These are phyloP conservation scores for Kluyveromyces aestuarii DNA, from an alignment of 805 yeast species.

Conservation along the genomic window DNA sequence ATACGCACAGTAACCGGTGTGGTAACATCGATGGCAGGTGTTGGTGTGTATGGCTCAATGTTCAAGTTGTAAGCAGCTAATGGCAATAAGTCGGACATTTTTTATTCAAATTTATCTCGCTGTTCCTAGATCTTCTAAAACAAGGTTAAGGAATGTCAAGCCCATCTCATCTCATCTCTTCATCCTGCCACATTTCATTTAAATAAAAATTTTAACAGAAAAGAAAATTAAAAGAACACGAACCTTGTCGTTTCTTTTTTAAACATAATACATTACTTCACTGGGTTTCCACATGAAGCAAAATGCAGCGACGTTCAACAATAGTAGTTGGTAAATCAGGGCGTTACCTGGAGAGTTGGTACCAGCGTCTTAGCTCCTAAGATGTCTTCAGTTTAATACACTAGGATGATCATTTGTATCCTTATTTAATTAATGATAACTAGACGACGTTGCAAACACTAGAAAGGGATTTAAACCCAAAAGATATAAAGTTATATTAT, in stretches of 20 bases:
- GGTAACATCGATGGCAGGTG: constrained; percentile 77
- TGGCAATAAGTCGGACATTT: constrained; percentile 70
- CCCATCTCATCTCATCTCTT: not conserved
- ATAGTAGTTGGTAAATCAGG: no score
- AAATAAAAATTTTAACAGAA: not conserved
- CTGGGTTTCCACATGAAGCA: not conserved
- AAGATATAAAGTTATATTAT: constrained; percentile 4
- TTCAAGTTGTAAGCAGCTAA: constrained; percentile 81
- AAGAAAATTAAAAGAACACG: not conserved
- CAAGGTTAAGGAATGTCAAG: no score
- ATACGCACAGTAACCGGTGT: constrained; percentile 84
- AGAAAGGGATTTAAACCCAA: constrained; percentile 3
- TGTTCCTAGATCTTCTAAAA: not conserved
- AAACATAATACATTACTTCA: not conserved
- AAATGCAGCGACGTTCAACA: no score
- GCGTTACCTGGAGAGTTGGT: not conserved
- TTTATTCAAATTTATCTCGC: not conserved
- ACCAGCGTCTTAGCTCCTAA: not conserved
- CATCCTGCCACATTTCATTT: not conserved
- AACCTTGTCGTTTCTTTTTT: not conserved
- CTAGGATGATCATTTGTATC: not conserved
- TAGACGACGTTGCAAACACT: constrained; percentile 3
- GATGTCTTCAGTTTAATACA: not conserved
- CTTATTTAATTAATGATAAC: not conserved
- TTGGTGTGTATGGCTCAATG: constrained; percentile 78